Evolutionary conservation across 768 basidiomycete genomes (phyloP).

Genomic region (Tylopilus rubrobrunneus): DNA sequence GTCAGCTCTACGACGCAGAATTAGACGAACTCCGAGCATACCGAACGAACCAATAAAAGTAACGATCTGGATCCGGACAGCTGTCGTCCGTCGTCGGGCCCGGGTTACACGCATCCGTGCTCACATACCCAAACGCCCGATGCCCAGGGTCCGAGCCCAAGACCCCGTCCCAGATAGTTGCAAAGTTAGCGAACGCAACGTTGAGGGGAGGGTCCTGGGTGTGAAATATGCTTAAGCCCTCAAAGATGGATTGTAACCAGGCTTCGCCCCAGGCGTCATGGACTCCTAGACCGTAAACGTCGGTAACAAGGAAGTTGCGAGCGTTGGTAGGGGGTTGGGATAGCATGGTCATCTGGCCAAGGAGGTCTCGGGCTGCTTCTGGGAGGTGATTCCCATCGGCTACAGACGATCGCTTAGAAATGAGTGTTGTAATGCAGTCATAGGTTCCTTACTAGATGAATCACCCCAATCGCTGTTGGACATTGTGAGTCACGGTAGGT

Average conservation of each 20-base stretch:
- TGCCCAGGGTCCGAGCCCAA: constrained; percentile 42
- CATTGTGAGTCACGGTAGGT: background rate
- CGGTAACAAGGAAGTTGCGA: constrained; percentile 45
- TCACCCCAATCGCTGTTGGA: constrained; percentile 40
- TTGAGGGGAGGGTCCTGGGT: constrained; percentile 28
- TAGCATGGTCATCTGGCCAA: constrained; percentile 44
- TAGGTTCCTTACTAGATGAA: constrained; percentile 33
- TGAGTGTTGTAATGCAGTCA: background rate
- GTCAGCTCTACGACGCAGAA: background rate
- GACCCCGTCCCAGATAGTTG: constrained; percentile 48
- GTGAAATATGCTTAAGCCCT: constrained; percentile 37
- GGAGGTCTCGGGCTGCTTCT: constrained; percentile 40
- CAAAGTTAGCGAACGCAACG: constrained; percentile 46
- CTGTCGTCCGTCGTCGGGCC: constrained; percentile 31
- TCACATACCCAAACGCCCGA: constrained; percentile 46
- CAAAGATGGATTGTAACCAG: constrained; percentile 44
- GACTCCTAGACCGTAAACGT: constrained; percentile 47
- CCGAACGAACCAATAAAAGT: constrained; percentile 53
- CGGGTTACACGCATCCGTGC: constrained; percentile 34
- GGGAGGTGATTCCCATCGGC: constrained; percentile 46
- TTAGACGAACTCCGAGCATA: constrained; percentile 21
- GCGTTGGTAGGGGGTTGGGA: constrained; percentile 48
- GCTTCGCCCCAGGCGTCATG: constrained; percentile 40
- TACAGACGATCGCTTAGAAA: constrained; percentile 5
- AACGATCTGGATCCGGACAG: constrained; percentile 44